A percentile compares a stretch with the other conserved stretches of the same genome.
Evolutionary conservation across 176 grass and related monocot species (phyloP).

Genomic region (Bothriochloa decipiens): DNA sequence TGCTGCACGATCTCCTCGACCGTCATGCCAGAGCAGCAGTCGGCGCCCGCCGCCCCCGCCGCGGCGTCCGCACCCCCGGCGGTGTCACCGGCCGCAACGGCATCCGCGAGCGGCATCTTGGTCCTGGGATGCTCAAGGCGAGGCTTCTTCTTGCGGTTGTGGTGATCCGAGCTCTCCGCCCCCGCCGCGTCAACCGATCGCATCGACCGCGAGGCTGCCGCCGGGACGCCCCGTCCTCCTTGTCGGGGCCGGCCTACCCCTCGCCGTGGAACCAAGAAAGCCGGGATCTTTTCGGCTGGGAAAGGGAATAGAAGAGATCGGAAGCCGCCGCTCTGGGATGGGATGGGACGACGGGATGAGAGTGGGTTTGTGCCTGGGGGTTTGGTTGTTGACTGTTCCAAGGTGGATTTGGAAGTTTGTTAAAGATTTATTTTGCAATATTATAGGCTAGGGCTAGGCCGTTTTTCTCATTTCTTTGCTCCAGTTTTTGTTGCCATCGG

Average conservation of each 20-base stretch:
- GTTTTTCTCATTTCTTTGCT: neutral
- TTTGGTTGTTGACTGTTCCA: conserved; percentile 35
- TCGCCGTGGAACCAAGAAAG: neutral
- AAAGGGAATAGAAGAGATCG: conserved; percentile 31
- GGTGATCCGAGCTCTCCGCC: conserved; percentile 58
- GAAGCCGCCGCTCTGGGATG: conserved; percentile 26
- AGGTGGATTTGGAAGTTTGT: conserved; percentile 38
- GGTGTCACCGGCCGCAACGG: conserved; percentile 40
- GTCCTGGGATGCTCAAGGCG: conserved; percentile 25
- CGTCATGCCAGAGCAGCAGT: conserved; percentile 22
- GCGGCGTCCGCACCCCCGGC: neutral
- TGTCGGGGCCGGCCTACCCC: conserved; percentile 17
- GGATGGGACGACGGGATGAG: neutral
- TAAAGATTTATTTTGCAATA: conserved; percentile 1
- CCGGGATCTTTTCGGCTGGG: conserved; percentile 27
- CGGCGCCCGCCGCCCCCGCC: neutral
- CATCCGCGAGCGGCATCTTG: conserved; percentile 62
- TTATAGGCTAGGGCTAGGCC: neutral
- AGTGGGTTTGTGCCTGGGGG: conserved; percentile 33
- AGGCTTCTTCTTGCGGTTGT: conserved; percentile 75
- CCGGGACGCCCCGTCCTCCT: conserved; percentile 4
- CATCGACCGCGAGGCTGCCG: conserved; percentile 58
- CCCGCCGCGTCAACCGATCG: conserved; percentile 58
- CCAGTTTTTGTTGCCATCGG: neutral
- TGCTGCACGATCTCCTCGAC: conserved; percentile 90